phyloP scores from a whole-genome alignment of 192 early-diverging fungal genomes.

The Thamnidium elegans region DNA sequence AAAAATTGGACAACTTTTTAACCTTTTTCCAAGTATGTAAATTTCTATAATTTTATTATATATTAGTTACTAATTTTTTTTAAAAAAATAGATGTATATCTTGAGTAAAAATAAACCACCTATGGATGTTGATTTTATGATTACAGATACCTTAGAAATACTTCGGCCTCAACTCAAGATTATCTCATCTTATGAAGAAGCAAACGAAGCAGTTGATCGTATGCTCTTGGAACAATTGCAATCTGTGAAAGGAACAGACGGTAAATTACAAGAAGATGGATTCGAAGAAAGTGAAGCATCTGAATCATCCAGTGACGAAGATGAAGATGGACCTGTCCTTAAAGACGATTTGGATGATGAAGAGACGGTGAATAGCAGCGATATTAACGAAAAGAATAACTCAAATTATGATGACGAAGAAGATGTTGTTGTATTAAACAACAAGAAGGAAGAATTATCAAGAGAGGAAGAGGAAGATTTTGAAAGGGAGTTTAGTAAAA shows the following conservation, averaged over 20 bases:
- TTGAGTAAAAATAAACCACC: conserved; percentile 77
- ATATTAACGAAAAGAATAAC: conserved; percentile 43
- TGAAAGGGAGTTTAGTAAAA: conserved; percentile 84
- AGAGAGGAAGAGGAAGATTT: conserved; percentile 83
- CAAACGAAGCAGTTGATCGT: conserved; percentile 61
- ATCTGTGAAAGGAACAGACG: conserved; percentile 43
- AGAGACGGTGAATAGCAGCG: conserved; percentile 7
- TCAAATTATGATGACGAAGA: conserved; percentile 55
- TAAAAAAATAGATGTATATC: conserved; percentile 70
- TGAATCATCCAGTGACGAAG: conserved; percentile 38
- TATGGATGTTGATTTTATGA: conserved; percentile 86
- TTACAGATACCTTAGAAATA: conserved; percentile 76
- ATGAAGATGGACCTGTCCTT: conserved; percentile 29
- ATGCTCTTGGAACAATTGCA: conserved; percentile 52
- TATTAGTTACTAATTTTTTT: conserved; percentile 7
- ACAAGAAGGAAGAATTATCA: conserved; percentile 53
- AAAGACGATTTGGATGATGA: conserved; percentile 31
- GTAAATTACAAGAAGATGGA: conserved; percentile 41
- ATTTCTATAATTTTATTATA: neutral
- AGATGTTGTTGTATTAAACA: conserved; percentile 67
- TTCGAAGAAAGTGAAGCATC: conserved; percentile 39
- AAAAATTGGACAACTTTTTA: conserved; percentile 71
- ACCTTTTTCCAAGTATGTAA: conserved; percentile 73
- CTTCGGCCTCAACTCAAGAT: conserved; percentile 60
- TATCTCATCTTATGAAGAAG: conserved; percentile 77